phyloP scores from a whole-genome alignment of 2,329 filamentous ascomycete species.

The Diaporthe aspalathi region DNA sequence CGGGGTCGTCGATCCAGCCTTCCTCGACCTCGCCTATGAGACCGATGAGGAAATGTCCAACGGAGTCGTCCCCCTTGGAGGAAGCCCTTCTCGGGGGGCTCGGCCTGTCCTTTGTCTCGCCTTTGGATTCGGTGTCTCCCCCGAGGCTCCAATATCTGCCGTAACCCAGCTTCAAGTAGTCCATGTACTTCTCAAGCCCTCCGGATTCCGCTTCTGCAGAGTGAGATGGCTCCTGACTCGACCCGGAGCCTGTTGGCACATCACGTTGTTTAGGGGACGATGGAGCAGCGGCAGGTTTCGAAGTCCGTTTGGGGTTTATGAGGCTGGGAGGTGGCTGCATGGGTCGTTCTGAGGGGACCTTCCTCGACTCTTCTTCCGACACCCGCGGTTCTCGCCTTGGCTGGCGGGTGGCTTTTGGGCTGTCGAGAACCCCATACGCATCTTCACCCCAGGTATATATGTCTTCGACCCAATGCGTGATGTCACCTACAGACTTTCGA shows the following conservation, averaged over 20 bases:
- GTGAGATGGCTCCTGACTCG: neutral
- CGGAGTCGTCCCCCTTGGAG: constrained; percentile 40
- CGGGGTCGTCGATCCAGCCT: constrained; percentile 46
- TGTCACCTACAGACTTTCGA: constrained; percentile 74
- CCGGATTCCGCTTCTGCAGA: constrained; percentile 47
- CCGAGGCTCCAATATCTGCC: constrained; percentile 72
- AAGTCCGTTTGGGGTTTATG: constrained; percentile 29
- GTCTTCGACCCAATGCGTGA: constrained; percentile 90
- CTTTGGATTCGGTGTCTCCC: constrained; percentile 19
- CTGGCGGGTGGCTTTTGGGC: constrained; percentile 74
- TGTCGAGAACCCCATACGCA: constrained; percentile 86
- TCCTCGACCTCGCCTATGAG: constrained; percentile 73
- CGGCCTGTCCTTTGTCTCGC: constrained; percentile 36
- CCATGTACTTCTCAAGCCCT: constrained; percentile 67
- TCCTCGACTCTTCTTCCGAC: constrained; percentile 45
- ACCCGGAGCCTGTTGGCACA: neutral
- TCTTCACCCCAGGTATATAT: constrained; percentile 86
- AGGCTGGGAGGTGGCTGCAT: constrained; percentile 38
- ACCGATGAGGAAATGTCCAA: constrained; percentile 73
- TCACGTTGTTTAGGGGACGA: neutral
- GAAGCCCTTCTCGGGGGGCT: constrained; percentile 23
- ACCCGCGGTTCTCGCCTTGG: constrained; percentile 50
- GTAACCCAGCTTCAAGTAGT: constrained; percentile 75
- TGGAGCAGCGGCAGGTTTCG: constrained; percentile 7
- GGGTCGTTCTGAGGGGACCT: constrained; percentile 14